Percentiles rank a stretch among this genome's conserved stretches.
These are phyloP conservation scores for Ogataea saltuana DNA, from an alignment of 805 yeast genomes.

Conservation along the genomic window DNA sequence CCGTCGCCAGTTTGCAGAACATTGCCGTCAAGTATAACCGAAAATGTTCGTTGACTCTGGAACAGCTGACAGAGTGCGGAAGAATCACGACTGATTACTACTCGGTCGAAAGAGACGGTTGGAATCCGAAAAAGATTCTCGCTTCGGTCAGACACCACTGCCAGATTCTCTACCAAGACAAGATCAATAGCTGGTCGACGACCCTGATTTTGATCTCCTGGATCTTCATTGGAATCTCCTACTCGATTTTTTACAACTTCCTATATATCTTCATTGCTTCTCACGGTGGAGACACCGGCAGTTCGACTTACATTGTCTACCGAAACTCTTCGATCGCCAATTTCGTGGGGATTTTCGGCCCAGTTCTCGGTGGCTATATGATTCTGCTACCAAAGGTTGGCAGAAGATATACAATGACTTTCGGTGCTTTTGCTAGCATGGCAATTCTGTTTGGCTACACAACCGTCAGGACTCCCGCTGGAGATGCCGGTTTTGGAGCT, in stretches of 20 bases:
- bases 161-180: conserved; percentile 44
- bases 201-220: conserved; percentile 46
- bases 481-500: conserved; percentile 47
- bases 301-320: conserved; percentile 38
- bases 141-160: conserved; percentile 37
- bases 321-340: conserved; percentile 46
- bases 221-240: conserved; percentile 53
- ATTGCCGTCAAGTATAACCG: conserved; percentile 46
- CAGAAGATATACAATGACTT: conserved; percentile 50
- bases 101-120: conserved; percentile 9
- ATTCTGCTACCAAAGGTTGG: conserved; percentile 38
- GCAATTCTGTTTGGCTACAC: conserved; percentile 57
- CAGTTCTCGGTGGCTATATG: conserved; percentile 45
- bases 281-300: conserved; percentile 46
- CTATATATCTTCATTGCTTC: conserved; percentile 47
- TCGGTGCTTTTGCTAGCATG: conserved; percentile 51
- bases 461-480: conserved; percentile 50
- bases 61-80: conserved; percentile 43
- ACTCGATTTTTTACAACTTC: conserved; percentile 50
- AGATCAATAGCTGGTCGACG: conserved; percentile 40
- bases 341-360: conserved; percentile 44
- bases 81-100: conserved; percentile 14
- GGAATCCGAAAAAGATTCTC: conserved; percentile 18
- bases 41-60: conserved; percentile 40
- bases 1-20: conserved; percentile 40